Evolutionary conservation across 2,329 filamentous ascomycete species (phyloP), one percentile per base, ranked within the genome.

Genomic region (Coniochaeta hoffmannii): DNA sequence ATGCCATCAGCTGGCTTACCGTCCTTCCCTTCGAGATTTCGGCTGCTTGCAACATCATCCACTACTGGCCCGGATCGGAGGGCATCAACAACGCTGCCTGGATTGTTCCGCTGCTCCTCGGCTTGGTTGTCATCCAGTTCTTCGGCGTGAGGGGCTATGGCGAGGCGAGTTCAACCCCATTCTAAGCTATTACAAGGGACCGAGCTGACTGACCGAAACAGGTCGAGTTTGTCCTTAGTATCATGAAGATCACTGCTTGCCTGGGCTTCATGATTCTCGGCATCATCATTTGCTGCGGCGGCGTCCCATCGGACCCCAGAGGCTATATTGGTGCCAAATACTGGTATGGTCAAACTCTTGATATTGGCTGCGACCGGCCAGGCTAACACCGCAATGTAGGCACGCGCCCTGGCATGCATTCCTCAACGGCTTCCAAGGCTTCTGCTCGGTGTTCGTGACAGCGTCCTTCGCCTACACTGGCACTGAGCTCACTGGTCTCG

Each of bases 251-350:
- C 60, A 64, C 71, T 22, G 78, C 81, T 52, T 76, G 77, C 61
- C 69, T 79, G 12, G 83, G 81, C 6, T 85, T 86, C 65, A 85
- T 86, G 63, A 74, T 87, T 61, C 70, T 85, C 34, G 81, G 77
- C 53, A 81, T 83, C 50, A 68, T 82, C 51, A 74, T 83, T 59
- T 74, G 80, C 62, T 72, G 70, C 50, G 81, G 80, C 31, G 80
- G 78, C 55, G 78, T 79, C 32, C 44, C 44, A 3, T 41, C 54
- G 3, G 78, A 78, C 55, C 65, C 73, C 55, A 66, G 75, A 59
- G 76, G 78, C 19, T 82, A 85, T 63, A 79, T 84, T 57, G 82
- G 83, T 15, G 80, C 76, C 15, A 72, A 73, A 34, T 83, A 80
- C 68, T 84, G 81, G 80, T 69, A 76, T 56, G 68, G 7, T 78